phyloP scores from a whole-genome alignment of 371 early-diverging fungal species.

The Capniomyces stellatus region DNA sequence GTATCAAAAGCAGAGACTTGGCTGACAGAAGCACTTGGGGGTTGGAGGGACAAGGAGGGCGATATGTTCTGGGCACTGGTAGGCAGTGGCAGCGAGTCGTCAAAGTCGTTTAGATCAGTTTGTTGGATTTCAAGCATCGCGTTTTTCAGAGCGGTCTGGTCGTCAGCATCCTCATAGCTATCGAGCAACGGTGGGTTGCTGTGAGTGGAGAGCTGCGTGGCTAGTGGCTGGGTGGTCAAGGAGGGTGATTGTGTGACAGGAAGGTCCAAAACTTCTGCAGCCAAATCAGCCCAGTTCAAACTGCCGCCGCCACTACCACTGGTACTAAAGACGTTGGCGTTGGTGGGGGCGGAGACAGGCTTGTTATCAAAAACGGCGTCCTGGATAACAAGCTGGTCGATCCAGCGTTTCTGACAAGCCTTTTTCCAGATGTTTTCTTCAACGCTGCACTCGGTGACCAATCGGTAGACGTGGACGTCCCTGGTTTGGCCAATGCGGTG shows the following conservation, averaged over 20 bases:
- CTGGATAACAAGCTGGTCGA: constrained; percentile 75
- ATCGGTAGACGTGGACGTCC: constrained; percentile 80
- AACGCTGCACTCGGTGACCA: constrained; percentile 70
- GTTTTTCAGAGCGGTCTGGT: neutral
- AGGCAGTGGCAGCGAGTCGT: neutral
- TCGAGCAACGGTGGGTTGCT: neutral
- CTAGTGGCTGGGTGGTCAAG: neutral
- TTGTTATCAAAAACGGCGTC: constrained; percentile 50
- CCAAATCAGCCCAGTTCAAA: neutral
- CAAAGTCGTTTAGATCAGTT: neutral
- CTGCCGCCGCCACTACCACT: neutral
- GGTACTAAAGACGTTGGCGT: neutral
- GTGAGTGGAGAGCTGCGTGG: too few relatives aligned
- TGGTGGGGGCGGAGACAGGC: neutral
- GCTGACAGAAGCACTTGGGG: neutral
- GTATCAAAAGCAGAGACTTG: neutral
- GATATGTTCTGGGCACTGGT: neutral
- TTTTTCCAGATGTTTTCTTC: too few relatives aligned
- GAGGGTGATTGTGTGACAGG: neutral
- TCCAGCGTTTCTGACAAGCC: constrained; percentile 66
- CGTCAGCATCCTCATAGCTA: neutral
- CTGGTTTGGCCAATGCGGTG: constrained; percentile 92
- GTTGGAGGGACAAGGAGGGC: neutral
- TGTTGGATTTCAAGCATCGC: neutral
- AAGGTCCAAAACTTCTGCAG: neutral